Evolutionary conservation across 805 yeast genomes (phyloP).

Genomic region (Lipomyces chichibuensis): DNA sequence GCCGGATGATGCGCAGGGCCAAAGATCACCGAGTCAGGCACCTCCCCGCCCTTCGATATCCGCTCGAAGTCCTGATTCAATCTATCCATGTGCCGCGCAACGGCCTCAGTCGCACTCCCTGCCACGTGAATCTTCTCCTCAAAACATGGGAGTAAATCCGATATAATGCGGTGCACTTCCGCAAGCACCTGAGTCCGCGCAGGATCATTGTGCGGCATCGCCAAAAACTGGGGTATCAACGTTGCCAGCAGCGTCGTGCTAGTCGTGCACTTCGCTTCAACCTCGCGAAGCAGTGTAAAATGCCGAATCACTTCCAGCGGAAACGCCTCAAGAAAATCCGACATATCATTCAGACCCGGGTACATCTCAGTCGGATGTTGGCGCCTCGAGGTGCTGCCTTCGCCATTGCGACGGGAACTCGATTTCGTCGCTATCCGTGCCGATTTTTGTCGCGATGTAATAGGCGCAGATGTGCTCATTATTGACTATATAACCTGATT

Average conservation of each 20-base stretch:
- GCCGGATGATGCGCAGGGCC: slow-evolving; percentile 92
- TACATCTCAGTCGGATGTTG: slow-evolving; percentile 49
- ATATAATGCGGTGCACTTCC: slow-evolving; percentile 50
- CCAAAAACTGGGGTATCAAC: slow-evolving; percentile 55
- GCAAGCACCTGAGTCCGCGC: slow-evolving; percentile 42
- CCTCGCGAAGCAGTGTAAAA: slow-evolving; percentile 85
- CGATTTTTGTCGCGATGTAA: slow-evolving; percentile 24
- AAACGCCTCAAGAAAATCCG: slow-evolving; percentile 87
- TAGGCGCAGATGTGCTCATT: slow-evolving; percentile 12
- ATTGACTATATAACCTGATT: not conserved
- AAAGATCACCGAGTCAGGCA: slow-evolving; percentile 74
- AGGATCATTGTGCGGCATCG: slow-evolving; percentile 31
- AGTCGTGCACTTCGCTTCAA: slow-evolving; percentile 88
- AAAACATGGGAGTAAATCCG: slow-evolving; percentile 83
- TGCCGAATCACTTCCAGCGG: slow-evolving; percentile 83
- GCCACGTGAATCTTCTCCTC: slow-evolving; percentile 99
- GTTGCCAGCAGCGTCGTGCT: slow-evolving; percentile 68
- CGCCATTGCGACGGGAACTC: slow-evolving; percentile 7
- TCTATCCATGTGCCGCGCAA: slow-evolving; percentile 67
- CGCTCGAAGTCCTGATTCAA: slow-evolving; percentile 79
- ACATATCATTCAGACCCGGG: slow-evolving; percentile 89
- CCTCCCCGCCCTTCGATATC: slow-evolving; percentile 71
- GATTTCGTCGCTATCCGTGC: slow-evolving; percentile 30
- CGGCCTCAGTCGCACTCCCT: slow-evolving; percentile 79
- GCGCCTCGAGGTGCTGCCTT: slow-evolving; percentile 1